Conservation (phyloP, 2,329 filamentous ascomycete genomes). For the Akanthomyces uredinophilus region DNA sequence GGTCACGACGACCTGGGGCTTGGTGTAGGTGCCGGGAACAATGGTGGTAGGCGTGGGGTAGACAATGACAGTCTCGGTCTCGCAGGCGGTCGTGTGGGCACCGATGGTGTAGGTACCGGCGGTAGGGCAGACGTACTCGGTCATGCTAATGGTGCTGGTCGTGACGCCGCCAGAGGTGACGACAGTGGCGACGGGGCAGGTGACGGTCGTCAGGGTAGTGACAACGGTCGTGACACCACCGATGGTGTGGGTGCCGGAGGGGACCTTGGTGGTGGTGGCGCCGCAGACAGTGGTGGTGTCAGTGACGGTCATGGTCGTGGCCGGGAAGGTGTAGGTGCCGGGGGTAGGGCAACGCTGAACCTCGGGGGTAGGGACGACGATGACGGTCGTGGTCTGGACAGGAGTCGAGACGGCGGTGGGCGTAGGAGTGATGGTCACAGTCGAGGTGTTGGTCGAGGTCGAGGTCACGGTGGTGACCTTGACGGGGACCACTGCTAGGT, state of each 20-base stretch:
- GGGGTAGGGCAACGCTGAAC: slow-evolving; percentile 55
- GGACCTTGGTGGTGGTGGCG: slow-evolving; percentile 55
- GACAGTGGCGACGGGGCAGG: slow-evolving; percentile 64
- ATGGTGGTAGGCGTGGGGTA: slow-evolving; percentile 62
- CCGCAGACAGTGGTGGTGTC: slow-evolving; percentile 63
- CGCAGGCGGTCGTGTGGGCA: slow-evolving; percentile 58
- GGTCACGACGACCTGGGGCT: slow-evolving; percentile 61
- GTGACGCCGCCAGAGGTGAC: slow-evolving; percentile 52
- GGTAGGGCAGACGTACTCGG: slow-evolving; percentile 67
- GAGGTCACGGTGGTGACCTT: slow-evolving; percentile 18
- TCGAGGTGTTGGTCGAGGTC: slow-evolving; percentile 15
- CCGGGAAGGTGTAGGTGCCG: slow-evolving; percentile 71
- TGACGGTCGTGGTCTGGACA: slow-evolving; percentile 33
- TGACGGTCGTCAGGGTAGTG: slow-evolving; percentile 58
- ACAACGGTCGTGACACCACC: slow-evolving; percentile 71
- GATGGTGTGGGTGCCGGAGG: slow-evolving; percentile 61
- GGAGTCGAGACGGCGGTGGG: slow-evolving; percentile 34
- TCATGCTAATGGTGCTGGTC: slow-evolving; percentile 63
- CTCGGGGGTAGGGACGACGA: slow-evolving; percentile 48
- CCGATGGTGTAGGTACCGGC: slow-evolving; percentile 73
- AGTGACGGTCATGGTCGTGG: slow-evolving; percentile 63
- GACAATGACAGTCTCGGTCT: slow-evolving; percentile 50
- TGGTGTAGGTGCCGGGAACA: slow-evolving; percentile 67
- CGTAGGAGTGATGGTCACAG: slow-evolving; percentile 24
- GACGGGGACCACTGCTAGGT: slow-evolving; percentile 19